Percentiles rank a stretch among this genome's conserved stretches.
These are phyloP conservation scores for Rhodotorula sp. DNA, from an alignment of 1,284 basidiomycete species.

Conservation along the genomic window DNA sequence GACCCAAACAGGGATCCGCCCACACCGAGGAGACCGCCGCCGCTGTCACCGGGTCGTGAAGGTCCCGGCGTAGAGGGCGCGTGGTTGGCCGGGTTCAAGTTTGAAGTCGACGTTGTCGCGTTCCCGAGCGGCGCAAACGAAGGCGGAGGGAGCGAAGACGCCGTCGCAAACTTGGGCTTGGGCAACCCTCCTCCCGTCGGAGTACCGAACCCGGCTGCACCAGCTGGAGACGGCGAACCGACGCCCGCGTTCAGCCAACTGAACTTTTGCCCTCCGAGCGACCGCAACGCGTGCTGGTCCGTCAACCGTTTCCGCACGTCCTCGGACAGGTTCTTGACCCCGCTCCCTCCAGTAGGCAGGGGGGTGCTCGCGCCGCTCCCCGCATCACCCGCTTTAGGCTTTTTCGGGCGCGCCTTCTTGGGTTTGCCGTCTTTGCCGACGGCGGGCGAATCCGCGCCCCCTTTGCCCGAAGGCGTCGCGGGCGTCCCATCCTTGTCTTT, in stretches of 20 bases:
- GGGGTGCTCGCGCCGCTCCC: conserved; percentile 13
- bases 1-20: conserved; percentile 2
- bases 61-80: neutral
- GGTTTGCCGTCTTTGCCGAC: conserved; percentile 41
- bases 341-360: conserved; percentile 57
- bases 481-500: conserved; percentile 17
- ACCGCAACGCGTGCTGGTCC: conserved; percentile 79
- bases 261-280: conserved; percentile 69
- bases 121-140: conserved; percentile 12
- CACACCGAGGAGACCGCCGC: too few species aligned
- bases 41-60: neutral
- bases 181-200: conserved; percentile 49
- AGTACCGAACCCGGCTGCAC: neutral
- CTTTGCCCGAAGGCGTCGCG: conserved; percentile 11
- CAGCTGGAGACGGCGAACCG: conserved; percentile 40
- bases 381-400: conserved; percentile 49
- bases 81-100: conserved; percentile 19
- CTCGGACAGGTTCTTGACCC: conserved; percentile 79
- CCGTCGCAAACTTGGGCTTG: conserved; percentile 51
- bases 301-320: conserved; percentile 84
- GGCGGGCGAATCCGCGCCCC: conserved; percentile 1
- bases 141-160: conserved; percentile 29
- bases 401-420: conserved; percentile 75
- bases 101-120: conserved; percentile 10
- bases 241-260: conserved; percentile 69